Conservation (phyloP, 306 rosid genomes). For the Alnus rubra region DNA sequence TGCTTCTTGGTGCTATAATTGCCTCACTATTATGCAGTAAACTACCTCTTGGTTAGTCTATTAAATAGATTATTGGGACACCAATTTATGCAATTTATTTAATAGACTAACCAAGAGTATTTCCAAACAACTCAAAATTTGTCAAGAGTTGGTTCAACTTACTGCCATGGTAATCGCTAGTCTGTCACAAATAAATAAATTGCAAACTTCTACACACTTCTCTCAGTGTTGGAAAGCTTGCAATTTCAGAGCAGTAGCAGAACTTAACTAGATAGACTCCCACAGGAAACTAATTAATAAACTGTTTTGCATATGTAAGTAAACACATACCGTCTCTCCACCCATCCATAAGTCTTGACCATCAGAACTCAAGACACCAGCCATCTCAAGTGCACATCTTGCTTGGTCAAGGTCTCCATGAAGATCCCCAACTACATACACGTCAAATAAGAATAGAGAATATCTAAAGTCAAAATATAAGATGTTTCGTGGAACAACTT, state of each 20-base stretch:
- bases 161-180: background rate
- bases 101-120: background rate
- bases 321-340: conserved; percentile 67
- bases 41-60: no score
- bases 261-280: background rate
- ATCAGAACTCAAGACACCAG: conserved; percentile 84
- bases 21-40: background rate
- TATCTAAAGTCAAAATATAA: background rate
- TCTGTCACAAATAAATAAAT: background rate
- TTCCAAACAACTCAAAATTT: background rate
- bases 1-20: background rate
- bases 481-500: background rate
- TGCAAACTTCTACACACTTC: no score
- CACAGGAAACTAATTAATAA: background rate
- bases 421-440: conserved; percentile 76
- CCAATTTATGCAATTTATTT: background rate
- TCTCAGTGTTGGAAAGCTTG: background rate
- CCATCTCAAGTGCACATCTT: conserved; percentile 83
- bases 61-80: no score
- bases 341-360: conserved; percentile 83
- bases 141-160: background rate
- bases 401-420: conserved; percentile 92
- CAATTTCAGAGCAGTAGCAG: background rate
- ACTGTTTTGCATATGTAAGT: background rate
- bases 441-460: conserved; percentile 3